Evolutionary conservation across 176 grass and related monocot species (phyloP).

Genomic region (Oropetium thomaeum): DNA sequence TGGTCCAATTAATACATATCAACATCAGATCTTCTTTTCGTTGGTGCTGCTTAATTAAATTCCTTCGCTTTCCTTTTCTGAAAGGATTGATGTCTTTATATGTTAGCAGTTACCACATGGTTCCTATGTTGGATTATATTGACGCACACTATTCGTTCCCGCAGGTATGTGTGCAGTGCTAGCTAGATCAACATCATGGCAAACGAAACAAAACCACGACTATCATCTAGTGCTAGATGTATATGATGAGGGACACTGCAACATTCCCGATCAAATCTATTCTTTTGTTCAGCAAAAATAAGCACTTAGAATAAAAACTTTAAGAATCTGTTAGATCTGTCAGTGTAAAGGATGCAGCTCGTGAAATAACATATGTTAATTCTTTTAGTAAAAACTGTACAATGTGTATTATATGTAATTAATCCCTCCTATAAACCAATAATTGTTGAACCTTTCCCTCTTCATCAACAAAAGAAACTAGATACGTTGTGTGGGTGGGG

Average conservation of each 20-base stretch:
- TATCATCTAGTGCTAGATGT: too few species aligned
- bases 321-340: too few species aligned
- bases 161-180: constrained; percentile 31
- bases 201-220: background rate
- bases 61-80: background rate
- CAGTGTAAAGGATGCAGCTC: background rate
- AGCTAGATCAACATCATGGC: constrained; percentile 1
- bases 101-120: background rate
- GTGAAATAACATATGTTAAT: background rate
- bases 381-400: background rate
- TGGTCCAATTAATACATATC: background rate
- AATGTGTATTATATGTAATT: background rate
- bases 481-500: background rate
- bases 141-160: background rate
- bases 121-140: background rate
- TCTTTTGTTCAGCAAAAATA: background rate
- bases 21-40: constrained; percentile 13
- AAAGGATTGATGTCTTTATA: background rate
- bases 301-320: background rate
- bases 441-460: background rate
- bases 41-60: background rate
- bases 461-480: background rate
- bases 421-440: background rate
- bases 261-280: background rate
- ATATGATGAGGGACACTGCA: background rate